Conservation (phyloP, 257 asterid genomes). For the Solanum lycopersicoides region DNA sequence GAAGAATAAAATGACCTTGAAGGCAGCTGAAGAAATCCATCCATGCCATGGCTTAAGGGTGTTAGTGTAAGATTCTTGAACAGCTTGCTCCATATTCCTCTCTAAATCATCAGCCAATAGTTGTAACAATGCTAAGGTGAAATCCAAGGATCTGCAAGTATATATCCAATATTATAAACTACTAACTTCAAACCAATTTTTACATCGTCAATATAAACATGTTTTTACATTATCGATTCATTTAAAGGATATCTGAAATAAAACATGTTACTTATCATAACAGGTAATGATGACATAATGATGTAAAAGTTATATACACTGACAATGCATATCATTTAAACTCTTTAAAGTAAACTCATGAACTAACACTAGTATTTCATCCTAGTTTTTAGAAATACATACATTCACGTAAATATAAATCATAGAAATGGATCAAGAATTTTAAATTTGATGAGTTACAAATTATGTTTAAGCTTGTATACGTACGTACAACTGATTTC, state of each 20-base stretch:
- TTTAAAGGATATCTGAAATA: background rate
- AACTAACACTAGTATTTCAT: background rate
- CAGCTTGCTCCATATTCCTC: slow-evolving; percentile 60
- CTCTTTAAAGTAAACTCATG: background rate
- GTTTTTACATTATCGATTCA: background rate
- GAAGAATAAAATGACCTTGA: slow-evolving; percentile 22
- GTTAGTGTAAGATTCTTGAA: slow-evolving; percentile 52
- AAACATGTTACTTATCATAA: background rate
- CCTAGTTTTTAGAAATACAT: background rate
- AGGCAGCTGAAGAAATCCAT: slow-evolving; percentile 89
- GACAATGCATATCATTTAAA: background rate
- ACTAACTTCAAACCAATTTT: background rate
- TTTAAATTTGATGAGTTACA: background rate
- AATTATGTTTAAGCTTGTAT: background rate
- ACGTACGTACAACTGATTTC: background rate
- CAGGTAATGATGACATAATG: background rate
- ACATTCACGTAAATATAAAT: background rate
- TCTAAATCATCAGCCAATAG: slow-evolving; percentile 49
- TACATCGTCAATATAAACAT: too few species aligned
- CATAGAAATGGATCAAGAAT: background rate
- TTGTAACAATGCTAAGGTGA: slow-evolving; percentile 45
- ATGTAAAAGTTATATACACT: background rate
- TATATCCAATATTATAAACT: background rate
- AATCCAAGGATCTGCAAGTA: slow-evolving; percentile 62
- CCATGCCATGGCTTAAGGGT: slow-evolving; percentile 96